These are phyloP conservation scores for Setomelanomma holmii DNA, from an alignment of 2,329 filamentous ascomycete species.

Conservation along the genomic window DNA sequence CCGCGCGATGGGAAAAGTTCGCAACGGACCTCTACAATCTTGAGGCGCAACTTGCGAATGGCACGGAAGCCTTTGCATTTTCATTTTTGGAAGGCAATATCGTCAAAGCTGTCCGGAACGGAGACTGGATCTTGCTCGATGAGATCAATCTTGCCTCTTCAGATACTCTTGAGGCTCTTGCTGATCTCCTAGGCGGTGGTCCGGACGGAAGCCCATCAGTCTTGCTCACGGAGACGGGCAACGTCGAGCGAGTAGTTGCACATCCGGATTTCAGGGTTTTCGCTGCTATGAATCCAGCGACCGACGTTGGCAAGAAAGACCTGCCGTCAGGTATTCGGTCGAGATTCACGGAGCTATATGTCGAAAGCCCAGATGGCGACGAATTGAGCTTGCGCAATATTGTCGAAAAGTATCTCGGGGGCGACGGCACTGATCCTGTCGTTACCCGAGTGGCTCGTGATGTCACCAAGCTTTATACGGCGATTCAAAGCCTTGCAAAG, in stretches of 20 bases:
- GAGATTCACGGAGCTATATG: conserved; percentile 94
- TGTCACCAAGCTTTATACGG: conserved; percentile 85
- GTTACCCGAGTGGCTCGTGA: conserved; percentile 74
- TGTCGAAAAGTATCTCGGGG: conserved; percentile 85
- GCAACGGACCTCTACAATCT: conserved; percentile 76
- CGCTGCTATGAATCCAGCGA: conserved; percentile 98
- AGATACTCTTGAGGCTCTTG: conserved; percentile 92
- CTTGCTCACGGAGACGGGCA: conserved; percentile 89
- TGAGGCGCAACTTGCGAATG: conserved; percentile 76
- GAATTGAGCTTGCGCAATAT: conserved; percentile 86
- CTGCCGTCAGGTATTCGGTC: conserved; percentile 87
- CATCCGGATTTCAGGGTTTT: conserved; percentile 96
- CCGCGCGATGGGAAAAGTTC: conserved; percentile 82
- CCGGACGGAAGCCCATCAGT: conserved; percentile 78
- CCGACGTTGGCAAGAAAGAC: conserved; percentile 95
- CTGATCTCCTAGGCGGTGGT: conserved; percentile 81
- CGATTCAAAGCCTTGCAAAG: conserved; percentile 81
- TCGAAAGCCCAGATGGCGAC: conserved; percentile 87
- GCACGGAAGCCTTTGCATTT: conserved; percentile 83
- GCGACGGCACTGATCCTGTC: conserved; percentile 70
- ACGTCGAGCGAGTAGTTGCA: conserved; percentile 86
- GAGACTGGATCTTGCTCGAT: conserved; percentile 95
- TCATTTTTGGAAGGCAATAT: conserved; percentile 96
- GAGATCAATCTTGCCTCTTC: conserved; percentile 97
- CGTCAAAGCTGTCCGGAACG: conserved; percentile 92